Conservation (phyloP, 768 basidiomycete species). For the Hygrocybe coccinea region DNA sequence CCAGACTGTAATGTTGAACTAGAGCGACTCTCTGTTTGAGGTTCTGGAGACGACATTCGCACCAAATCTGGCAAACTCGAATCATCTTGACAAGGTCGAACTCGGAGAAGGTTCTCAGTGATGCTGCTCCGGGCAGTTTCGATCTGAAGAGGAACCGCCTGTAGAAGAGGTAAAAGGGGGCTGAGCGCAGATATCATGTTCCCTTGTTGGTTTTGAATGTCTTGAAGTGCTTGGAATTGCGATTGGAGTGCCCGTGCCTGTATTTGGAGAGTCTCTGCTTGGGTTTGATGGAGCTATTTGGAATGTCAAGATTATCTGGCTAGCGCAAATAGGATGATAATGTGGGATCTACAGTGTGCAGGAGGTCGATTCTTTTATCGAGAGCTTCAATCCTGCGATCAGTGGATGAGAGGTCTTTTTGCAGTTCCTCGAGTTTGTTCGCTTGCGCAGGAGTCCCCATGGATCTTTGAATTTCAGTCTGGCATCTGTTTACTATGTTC, state of each 20-base stretch:
- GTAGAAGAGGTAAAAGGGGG: constrained; percentile 58
- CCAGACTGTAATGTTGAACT: constrained; percentile 15
- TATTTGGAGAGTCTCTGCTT: constrained; percentile 41
- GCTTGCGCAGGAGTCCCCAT: constrained; percentile 56
- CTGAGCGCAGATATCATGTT: constrained; percentile 50
- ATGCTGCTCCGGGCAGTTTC: constrained; percentile 37
- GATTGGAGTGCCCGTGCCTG: constrained; percentile 46
- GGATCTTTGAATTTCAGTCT: constrained; percentile 54
- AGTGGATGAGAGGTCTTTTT: constrained; percentile 32
- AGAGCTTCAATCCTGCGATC: constrained; percentile 41
- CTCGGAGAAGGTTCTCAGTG: constrained; percentile 27
- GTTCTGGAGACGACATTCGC: constrained; percentile 5
- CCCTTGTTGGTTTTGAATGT: constrained; percentile 58
- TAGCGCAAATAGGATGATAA: background rate
- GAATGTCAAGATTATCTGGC: background rate
- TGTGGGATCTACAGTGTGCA: constrained; percentile 42
- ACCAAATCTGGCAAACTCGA: background rate
- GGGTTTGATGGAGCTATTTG: constrained; percentile 43
- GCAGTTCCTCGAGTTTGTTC: constrained; percentile 34
- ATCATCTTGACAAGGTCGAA: too few relatives aligned
- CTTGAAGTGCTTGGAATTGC: constrained; percentile 53
- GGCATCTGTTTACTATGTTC: constrained; percentile 56
- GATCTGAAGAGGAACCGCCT: constrained; percentile 55
- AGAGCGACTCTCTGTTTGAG: constrained; percentile 17
- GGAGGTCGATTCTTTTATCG: constrained; percentile 52